A percentile compares a stretch with the other conserved stretches of the same genome.
Evolutionary conservation across 1,139 yeast genomes (phyloP).

Genomic region (Sugiyamaella japonica): DNA sequence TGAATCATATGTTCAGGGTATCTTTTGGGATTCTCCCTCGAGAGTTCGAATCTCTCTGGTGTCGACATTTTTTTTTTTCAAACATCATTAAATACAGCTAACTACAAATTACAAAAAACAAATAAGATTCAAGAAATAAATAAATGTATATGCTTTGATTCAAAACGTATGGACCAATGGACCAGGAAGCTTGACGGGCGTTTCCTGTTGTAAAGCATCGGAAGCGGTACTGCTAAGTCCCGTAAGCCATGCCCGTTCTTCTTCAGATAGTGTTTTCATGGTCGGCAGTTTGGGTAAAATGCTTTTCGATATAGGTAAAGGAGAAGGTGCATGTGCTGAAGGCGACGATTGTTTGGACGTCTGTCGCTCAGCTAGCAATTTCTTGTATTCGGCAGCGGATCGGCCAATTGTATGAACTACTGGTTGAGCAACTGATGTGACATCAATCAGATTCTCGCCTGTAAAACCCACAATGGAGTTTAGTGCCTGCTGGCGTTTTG

Average conservation of each 20-base stretch:
- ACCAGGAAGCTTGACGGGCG: constrained; percentile 28
- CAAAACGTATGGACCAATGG: constrained; percentile 27
- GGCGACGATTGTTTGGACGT: too few relatives aligned
- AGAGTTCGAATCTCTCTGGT: constrained; percentile 28
- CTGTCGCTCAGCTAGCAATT: constrained; percentile 18
- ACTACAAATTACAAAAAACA: background rate
- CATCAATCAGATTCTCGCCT: constrained; percentile 32
- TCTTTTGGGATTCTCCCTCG: constrained; percentile 23
- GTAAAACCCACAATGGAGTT: constrained; percentile 30
- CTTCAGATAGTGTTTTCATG: constrained; percentile 19
- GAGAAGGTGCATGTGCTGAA: constrained; percentile 4
- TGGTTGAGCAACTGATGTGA: constrained; percentile 32
- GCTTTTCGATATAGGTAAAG: background rate
- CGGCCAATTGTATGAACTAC: constrained; percentile 27
- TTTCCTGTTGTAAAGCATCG: constrained; percentile 28
- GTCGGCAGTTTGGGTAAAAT: constrained; percentile 15
- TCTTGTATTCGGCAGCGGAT: constrained; percentile 28
- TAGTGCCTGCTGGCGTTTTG: constrained; percentile 18
- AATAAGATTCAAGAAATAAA: background rate
- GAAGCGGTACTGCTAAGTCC: constrained; percentile 26
- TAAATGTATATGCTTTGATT: background rate
- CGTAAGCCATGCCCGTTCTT: constrained; percentile 29
- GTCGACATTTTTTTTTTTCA: constrained; percentile 20
- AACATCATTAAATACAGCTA: background rate
- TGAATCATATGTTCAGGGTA: constrained; percentile 18